Evolutionary conservation across 1,284 basidiomycete genomes (phyloP).

Genomic region (Athelia psychrophila): DNA sequence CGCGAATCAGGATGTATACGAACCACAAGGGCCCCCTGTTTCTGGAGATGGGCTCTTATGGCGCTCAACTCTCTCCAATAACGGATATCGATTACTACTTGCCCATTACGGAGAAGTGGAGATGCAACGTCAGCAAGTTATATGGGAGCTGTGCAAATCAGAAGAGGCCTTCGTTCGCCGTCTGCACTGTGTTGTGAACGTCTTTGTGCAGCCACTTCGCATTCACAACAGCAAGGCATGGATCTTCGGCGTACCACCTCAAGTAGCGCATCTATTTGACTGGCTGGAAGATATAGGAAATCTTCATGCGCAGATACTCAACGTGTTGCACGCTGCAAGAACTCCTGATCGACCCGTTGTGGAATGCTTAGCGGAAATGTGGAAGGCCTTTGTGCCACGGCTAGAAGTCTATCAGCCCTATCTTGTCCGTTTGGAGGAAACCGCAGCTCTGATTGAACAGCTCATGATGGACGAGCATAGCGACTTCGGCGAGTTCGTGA

Average conservation of each 20-base stretch:
- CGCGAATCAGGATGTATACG: background rate
- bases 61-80: slow-evolving; percentile 7
- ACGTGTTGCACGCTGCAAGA: slow-evolving; percentile 44
- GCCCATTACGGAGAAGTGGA: slow-evolving; percentile 36
- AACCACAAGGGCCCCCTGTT: background rate
- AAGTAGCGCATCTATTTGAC: slow-evolving; percentile 73
- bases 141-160: slow-evolving; percentile 64
- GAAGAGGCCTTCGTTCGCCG: slow-evolving; percentile 70
- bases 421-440: slow-evolving; percentile 67
- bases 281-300: slow-evolving; percentile 84
- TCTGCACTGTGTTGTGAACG: slow-evolving; percentile 58
- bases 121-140: slow-evolving; percentile 62
- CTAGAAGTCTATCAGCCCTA: slow-evolving; percentile 87
- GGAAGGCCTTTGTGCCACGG: slow-evolving; percentile 58
- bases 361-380: slow-evolving; percentile 49
- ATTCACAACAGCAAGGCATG: slow-evolving; percentile 64
- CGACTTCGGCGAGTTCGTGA: slow-evolving; percentile 84
- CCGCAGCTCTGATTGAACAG: slow-evolving; percentile 51
- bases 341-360: slow-evolving; percentile 45
- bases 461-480: slow-evolving; percentile 50
- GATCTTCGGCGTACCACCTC: slow-evolving; percentile 74
- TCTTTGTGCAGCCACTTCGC: slow-evolving; percentile 77
- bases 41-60: background rate
- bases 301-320: slow-evolving; percentile 64
- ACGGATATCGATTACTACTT: slow-evolving; percentile 6